Conservation (phyloP, 768 basidiomycete genomes). For the Cyathus striatus region DNA sequence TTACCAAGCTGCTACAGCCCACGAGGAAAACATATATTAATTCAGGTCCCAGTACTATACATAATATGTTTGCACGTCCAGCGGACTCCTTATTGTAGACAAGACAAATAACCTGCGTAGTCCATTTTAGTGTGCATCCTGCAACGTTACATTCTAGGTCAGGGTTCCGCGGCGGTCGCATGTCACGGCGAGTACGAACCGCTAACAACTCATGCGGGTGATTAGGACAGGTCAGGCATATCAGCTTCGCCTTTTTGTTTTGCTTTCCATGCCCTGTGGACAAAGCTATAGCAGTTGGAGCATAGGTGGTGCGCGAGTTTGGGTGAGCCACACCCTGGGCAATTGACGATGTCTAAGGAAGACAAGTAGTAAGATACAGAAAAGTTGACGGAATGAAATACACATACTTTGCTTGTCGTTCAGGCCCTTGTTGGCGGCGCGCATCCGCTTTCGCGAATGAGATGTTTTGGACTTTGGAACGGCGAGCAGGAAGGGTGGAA, state of each 20-base stretch:
- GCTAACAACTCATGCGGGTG: too few relatives aligned
- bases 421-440: conserved; percentile 89
- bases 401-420: conserved; percentile 87
- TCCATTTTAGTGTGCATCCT: too few relatives aligned
- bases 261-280: conserved; percentile 63
- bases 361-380: conserved; percentile 3
- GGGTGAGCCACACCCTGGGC: conserved; percentile 83
- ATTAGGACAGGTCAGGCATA: conserved; percentile 36
- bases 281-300: conserved; percentile 68
- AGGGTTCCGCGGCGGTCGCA: too few relatives aligned
- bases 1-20: too few relatives aligned
- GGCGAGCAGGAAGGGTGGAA: conserved; percentile 85
- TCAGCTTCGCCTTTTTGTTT: conserved; percentile 24
- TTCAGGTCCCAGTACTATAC: too few relatives aligned
- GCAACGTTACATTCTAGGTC: too few relatives aligned
- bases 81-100: too few relatives aligned
- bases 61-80: too few relatives aligned
- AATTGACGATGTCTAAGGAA: conserved; percentile 77
- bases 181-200: too few relatives aligned
- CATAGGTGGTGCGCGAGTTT: conserved; percentile 91
- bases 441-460: conserved; percentile 93
- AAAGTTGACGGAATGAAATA: conserved; percentile 1
- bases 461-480: conserved; percentile 94
- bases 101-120: too few relatives aligned
- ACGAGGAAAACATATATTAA: too few relatives aligned